phyloP scores from a whole-genome alignment of 2,329 filamentous ascomycete species.

The Alternaria atra region DNA sequence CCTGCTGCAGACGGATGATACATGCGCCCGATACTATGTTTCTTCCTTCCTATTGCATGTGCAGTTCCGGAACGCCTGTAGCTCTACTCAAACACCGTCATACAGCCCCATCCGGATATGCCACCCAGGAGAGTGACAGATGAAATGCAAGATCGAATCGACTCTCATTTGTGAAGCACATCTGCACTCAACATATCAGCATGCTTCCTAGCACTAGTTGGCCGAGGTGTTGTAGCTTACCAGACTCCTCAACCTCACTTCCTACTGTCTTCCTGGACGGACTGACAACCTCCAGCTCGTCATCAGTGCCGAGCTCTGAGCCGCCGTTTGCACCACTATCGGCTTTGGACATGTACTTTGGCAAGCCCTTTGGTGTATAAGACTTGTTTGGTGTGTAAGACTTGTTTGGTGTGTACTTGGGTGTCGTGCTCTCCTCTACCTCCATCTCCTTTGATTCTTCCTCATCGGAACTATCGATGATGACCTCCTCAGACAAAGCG shows the following conservation, averaged over 20 bases:
- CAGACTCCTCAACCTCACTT: not conserved
- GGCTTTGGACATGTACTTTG: not conserved
- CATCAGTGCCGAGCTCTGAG: not conserved
- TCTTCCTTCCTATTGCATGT: not conserved
- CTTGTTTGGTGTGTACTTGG: slow-evolving; percentile 4
- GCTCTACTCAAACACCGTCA: not conserved
- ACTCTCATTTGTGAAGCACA: not conserved
- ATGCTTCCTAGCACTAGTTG: not conserved
- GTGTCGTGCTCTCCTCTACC: slow-evolving; percentile 1
- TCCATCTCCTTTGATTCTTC: slow-evolving; percentile 7
- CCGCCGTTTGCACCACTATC: not conserved
- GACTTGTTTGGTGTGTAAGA: slow-evolving; percentile 12
- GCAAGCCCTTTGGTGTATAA: slow-evolving; percentile 9
- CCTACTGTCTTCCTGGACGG: slow-evolving; percentile 1
- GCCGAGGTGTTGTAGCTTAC: slow-evolving; percentile 3
- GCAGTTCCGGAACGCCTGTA: not conserved
- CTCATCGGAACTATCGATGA: slow-evolving; percentile 25
- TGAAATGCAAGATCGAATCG: not conserved
- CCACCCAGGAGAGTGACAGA: not conserved
- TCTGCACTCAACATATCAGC: slow-evolving; percentile 3
- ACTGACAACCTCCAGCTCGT: slow-evolving; percentile 4
- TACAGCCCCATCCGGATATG: not conserved
- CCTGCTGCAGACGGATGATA: not conserved
- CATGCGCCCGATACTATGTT: not conserved
- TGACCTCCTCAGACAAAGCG: slow-evolving; percentile 28